Evolutionary conservation across 441 rosid genomes (phyloP).

Genomic region (Syzygium malaccense): DNA sequence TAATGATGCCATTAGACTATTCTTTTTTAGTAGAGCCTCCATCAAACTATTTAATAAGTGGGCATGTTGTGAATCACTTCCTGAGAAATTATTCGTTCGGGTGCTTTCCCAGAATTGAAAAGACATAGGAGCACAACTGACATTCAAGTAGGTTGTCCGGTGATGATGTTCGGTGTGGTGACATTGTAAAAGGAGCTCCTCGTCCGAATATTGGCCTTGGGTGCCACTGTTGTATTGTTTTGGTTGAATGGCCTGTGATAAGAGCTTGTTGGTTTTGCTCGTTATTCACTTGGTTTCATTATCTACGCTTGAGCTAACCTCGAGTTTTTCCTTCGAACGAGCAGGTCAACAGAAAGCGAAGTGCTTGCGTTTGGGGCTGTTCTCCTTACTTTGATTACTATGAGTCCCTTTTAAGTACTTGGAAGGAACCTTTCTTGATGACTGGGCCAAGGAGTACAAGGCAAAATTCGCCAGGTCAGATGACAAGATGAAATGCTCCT

Average conservation of each 20-base stretch:
- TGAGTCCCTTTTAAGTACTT: background rate
- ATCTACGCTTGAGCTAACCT: background rate
- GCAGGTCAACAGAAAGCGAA: background rate
- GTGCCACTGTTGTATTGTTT: background rate
- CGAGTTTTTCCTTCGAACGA: background rate
- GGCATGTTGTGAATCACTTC: background rate
- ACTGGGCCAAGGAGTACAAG: background rate
- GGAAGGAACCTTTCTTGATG: background rate
- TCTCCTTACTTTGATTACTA: background rate
- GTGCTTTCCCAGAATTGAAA: background rate
- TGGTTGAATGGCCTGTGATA: background rate
- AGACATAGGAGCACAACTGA: background rate
- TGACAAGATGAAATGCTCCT: background rate
- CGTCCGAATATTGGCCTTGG: background rate
- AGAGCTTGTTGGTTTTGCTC: background rate
- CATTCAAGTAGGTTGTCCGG: background rate
- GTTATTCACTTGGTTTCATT: background rate
- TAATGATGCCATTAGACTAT: too few species aligned
- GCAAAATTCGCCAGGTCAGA: background rate
- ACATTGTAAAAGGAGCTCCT: background rate
- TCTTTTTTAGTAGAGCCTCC: too few species aligned
- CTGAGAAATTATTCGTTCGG: background rate
- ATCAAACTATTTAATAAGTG: too few species aligned
- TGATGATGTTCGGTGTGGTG: background rate
- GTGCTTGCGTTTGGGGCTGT: background rate